These are phyloP conservation scores for Amanita pseudoporphyria DNA, from an alignment of 768 basidiomycete species.

Conservation along the genomic window DNA sequence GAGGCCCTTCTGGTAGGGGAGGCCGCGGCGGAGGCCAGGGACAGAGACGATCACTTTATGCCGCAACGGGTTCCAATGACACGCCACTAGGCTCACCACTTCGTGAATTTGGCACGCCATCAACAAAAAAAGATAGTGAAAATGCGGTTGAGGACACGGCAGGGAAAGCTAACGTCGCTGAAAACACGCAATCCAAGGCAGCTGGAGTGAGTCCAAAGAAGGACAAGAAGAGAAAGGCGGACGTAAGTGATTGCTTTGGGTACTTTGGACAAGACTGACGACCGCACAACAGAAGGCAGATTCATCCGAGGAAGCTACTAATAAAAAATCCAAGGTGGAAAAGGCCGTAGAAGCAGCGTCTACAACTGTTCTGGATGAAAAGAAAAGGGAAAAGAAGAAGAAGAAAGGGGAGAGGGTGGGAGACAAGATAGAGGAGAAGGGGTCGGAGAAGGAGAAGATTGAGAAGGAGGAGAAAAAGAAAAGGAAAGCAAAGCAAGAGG, in stretches of 20 bases:
- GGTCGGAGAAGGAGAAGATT: conserved; percentile 11
- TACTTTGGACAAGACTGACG: background rate
- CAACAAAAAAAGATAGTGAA: conserved; percentile 21
- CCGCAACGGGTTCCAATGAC: conserved; percentile 56
- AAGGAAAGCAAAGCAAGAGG: conserved; percentile 7
- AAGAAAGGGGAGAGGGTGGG: background rate
- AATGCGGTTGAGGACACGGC: conserved; percentile 12
- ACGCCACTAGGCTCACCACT: conserved; percentile 61
- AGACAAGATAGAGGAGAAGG: conserved; percentile 13
- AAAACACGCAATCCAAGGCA: background rate
- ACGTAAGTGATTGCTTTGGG: background rate
- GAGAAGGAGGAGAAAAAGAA: conserved; percentile 9
- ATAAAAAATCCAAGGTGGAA: conserved; percentile 15
- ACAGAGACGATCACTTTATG: conserved; percentile 16
- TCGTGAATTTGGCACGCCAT: conserved; percentile 20
- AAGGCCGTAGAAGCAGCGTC: conserved; percentile 8
- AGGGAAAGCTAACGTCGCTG: conserved; percentile 9
- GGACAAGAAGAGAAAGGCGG: conserved; percentile 13
- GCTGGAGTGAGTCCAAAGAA: background rate
- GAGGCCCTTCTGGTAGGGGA: conserved; percentile 13
- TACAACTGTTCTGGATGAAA: conserved; percentile 16
- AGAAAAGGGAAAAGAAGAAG: conserved; percentile 8
- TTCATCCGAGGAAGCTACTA: background rate
- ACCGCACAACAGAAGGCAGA: conserved; percentile 2
- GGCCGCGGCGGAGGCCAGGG: conserved; percentile 26